Base-by-base conservation (phyloP, 805 yeast species). In the Grigorovia transvaalensis region DNA sequence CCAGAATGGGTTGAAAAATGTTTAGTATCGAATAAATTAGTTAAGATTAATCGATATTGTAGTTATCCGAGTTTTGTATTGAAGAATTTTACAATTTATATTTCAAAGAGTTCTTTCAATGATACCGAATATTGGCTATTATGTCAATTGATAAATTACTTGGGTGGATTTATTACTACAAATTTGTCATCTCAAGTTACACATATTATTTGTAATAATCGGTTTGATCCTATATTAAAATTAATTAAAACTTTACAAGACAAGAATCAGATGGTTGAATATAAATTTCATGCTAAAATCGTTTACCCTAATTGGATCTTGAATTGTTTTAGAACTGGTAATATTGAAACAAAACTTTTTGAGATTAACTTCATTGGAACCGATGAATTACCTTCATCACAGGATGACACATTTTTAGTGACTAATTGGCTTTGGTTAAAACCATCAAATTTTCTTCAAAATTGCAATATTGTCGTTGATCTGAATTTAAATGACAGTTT, bases 231-330 rank as follows among this genome's bases (percentile, higher is more conserved):
- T 54, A 77, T 82, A 46, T 73, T 79, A 40, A 71, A 78, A 20
- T 88, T 87, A 1, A 71, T 74, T 2, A 69, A 73, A 48, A 59
- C 69, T 38, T 65, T 68, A 27, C 44, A 42, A 2, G 69, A 68
- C 1, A 48, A 50, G 29, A 64, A 38, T 30, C 12, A 27, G 2
- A 49, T 52, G 15, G 15, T 11, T 33, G 38, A 33, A 33, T 11
- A 33, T 11, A 33, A 33, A 13, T 11, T 2, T 33, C 15, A 11
- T 33, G 15, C 38, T 43, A 73, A 75, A 48, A 74, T 82, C 15
- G 91, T 89, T 4, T 70, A 76, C 2, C 93, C 96, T 0, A 78
- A 79, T 27, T 90, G 96, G 96, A 67, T 90, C n/a, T 83, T 82
- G 51, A 85, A 80, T 54, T 83, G 89, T 60, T 69, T 85, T 54